A percentile compares a stretch with the other conserved stretches of the same genome.
Evolutionary conservation across 2,329 filamentous ascomycete genomes (phyloP).

Genomic region (Microcyclospora pomicola): DNA sequence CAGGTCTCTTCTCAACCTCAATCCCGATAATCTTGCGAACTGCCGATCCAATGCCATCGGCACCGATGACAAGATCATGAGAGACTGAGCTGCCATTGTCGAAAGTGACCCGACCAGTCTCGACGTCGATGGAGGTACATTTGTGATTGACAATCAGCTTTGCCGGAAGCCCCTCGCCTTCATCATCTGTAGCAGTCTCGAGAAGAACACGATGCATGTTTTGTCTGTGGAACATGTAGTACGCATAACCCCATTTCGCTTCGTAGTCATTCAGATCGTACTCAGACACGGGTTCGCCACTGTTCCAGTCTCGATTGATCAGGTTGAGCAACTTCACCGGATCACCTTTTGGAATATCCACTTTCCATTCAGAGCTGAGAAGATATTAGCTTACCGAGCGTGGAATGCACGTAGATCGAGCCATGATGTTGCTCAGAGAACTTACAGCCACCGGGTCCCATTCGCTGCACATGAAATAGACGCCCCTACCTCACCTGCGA

Average conservation of each 20-base stretch:
- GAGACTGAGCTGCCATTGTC: slow-evolving; percentile 35
- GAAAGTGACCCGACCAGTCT: slow-evolving; percentile 34
- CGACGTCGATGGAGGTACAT: slow-evolving; percentile 36
- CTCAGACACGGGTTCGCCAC: slow-evolving; percentile 50
- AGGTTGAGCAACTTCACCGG: slow-evolving; percentile 52
- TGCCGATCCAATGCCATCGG: slow-evolving; percentile 54
- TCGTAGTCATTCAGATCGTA: slow-evolving; percentile 53
- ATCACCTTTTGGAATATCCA: slow-evolving; percentile 50
- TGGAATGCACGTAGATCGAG: too few species aligned
- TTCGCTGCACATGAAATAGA: slow-evolving; percentile 57
- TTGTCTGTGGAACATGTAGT: slow-evolving; percentile 57
- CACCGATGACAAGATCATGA: slow-evolving; percentile 50
- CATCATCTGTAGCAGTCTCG: slow-evolving; percentile 39
- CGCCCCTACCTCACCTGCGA: slow-evolving; percentile 53
- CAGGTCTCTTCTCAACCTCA: slow-evolving; percentile 43
- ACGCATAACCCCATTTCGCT: slow-evolving; percentile 49
- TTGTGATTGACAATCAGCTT: slow-evolving; percentile 43
- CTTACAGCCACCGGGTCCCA: slow-evolving; percentile 55
- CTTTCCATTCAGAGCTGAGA: slow-evolving; percentile 53
- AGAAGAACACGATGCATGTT: slow-evolving; percentile 56
- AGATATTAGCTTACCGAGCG: too few species aligned
- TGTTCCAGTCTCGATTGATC: slow-evolving; percentile 58
- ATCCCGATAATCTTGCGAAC: slow-evolving; percentile 52
- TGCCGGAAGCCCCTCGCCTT: slow-evolving; percentile 41
- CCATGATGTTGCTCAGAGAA: too few species aligned